Percentiles rank a stretch among this genome's conserved stretches.
Evolutionary conservation across 306 rosid genomes (phyloP).

Genomic region (Lithocarpus polystachyus): DNA sequence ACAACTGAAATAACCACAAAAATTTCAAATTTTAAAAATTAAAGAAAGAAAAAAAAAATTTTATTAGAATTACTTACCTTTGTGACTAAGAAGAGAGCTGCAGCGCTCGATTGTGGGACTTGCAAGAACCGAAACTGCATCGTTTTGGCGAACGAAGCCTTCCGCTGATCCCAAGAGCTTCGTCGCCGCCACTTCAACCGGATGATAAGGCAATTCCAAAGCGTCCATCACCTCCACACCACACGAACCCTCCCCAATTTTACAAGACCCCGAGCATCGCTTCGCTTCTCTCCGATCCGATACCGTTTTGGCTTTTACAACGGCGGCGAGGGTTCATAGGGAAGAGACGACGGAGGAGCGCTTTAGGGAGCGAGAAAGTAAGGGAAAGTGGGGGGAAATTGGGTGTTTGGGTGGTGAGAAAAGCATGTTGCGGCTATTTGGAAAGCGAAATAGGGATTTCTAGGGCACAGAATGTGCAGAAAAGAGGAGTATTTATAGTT

Average conservation of each 20-base stretch:
- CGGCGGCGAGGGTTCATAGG: not conserved
- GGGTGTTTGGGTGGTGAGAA: slow-evolving; percentile 31
- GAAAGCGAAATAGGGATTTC: slow-evolving; percentile 37
- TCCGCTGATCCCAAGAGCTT: slow-evolving; percentile 72
- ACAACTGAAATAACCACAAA: not conserved
- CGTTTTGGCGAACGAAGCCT: slow-evolving; percentile 37
- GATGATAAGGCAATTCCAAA: slow-evolving; percentile 48
- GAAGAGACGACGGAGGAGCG: no score
- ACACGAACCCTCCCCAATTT: slow-evolving; percentile 3
- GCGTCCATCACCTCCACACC: slow-evolving; percentile 49
- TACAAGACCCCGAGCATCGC: slow-evolving; percentile 5
- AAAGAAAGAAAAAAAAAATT: not conserved
- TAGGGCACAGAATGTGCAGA: slow-evolving; percentile 71
- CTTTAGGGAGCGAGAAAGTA: not conserved
- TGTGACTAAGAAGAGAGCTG: slow-evolving; percentile 31
- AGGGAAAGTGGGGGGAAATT: slow-evolving; percentile 18
- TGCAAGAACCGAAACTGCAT: slow-evolving; percentile 25
- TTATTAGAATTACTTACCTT: slow-evolving; percentile 38
- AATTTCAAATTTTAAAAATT: not conserved
- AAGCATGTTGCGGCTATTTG: slow-evolving; percentile 66
- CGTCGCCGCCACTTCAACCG: slow-evolving; percentile 43
- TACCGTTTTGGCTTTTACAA: not conserved
- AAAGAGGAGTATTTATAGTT: slow-evolving; percentile 83
- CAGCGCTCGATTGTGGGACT: slow-evolving; percentile 34
- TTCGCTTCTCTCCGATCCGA: slow-evolving; percentile 12